Conservation (phyloP, 1,139 yeast species). For the Kodamaea derodonti region DNA sequence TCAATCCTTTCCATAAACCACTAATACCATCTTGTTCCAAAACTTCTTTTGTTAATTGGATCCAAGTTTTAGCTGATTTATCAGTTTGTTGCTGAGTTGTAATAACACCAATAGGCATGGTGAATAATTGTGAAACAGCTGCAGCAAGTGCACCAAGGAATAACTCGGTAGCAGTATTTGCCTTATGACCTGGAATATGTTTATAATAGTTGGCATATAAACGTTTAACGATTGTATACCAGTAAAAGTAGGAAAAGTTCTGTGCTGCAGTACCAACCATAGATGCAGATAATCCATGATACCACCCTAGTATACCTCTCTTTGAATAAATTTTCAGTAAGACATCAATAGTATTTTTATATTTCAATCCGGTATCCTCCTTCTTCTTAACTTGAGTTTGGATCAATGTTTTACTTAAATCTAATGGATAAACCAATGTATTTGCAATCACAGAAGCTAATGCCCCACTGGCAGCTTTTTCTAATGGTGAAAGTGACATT, state of each 20-base stretch:
- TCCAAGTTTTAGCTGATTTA: slow-evolving; percentile 38
- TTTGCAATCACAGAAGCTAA: slow-evolving; percentile 81
- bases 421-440: slow-evolving; percentile 73
- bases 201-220: slow-evolving; percentile 47
- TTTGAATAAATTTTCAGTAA: slow-evolving; percentile 50
- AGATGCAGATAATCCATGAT: slow-evolving; percentile 70
- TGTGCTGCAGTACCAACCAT: slow-evolving; percentile 73
- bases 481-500: slow-evolving; percentile 53
- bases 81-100: slow-evolving; percentile 82
- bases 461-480: slow-evolving; percentile 82
- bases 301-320: slow-evolving; percentile 70
- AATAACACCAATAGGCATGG: slow-evolving; percentile 78
- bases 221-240: slow-evolving; percentile 75
- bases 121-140: slow-evolving; percentile 76
- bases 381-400: slow-evolving; percentile 56
- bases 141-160: slow-evolving; percentile 84
- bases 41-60: slow-evolving; percentile 51
- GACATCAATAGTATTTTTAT: slow-evolving; percentile 62
- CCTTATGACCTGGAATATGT: slow-evolving; percentile 33
- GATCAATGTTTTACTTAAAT: slow-evolving; percentile 66
- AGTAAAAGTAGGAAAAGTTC: slow-evolving; percentile 80
- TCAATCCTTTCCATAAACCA: slow-evolving; percentile 83
- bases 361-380: slow-evolving; percentile 31
- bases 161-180: slow-evolving; percentile 67
- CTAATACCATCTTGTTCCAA: slow-evolving; percentile 62